These are phyloP conservation scores for Cairneyella variabilis DNA, from an alignment of 495 filamentous ascomycete genomes.

Conservation along the genomic window DNA sequence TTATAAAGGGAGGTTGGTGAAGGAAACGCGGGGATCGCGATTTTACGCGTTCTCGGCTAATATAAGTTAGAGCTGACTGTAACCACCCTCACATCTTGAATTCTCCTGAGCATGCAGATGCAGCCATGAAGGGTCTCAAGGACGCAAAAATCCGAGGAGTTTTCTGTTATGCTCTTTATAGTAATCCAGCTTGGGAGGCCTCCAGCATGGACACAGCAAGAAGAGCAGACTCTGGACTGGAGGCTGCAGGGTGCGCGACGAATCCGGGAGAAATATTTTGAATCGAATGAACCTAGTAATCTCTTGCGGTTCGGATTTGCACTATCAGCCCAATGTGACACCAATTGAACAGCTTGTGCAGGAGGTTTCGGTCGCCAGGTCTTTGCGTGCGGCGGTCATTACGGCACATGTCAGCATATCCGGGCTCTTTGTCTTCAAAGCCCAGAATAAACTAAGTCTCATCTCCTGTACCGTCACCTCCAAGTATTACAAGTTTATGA, in stretches of 20 bases:
- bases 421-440: too few species aligned
- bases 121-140: neutral
- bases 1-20: too few species aligned
- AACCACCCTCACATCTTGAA: constrained; percentile 1
- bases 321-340: neutral
- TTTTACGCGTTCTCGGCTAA: too few species aligned
- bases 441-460: too few species aligned
- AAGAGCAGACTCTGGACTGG: neutral
- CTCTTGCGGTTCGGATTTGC: neutral
- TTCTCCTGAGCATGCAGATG: constrained; percentile 3
- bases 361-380: neutral
- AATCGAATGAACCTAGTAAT: neutral
- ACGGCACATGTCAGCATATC: too few species aligned
- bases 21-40: too few species aligned
- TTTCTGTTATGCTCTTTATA: neutral
- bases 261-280: neutral
- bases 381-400: neutral
- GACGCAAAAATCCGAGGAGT: neutral
- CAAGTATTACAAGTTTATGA: too few species aligned
- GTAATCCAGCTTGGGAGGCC: neutral
- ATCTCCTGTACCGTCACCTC: too few species aligned
- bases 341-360: neutral
- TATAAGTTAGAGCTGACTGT: too few species aligned
- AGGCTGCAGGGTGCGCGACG: neutral
- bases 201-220: too few species aligned